phyloP scores from a whole-genome alignment of 2,329 filamentous ascomycete genomes.

The Mycosphaerella arachidis region DNA sequence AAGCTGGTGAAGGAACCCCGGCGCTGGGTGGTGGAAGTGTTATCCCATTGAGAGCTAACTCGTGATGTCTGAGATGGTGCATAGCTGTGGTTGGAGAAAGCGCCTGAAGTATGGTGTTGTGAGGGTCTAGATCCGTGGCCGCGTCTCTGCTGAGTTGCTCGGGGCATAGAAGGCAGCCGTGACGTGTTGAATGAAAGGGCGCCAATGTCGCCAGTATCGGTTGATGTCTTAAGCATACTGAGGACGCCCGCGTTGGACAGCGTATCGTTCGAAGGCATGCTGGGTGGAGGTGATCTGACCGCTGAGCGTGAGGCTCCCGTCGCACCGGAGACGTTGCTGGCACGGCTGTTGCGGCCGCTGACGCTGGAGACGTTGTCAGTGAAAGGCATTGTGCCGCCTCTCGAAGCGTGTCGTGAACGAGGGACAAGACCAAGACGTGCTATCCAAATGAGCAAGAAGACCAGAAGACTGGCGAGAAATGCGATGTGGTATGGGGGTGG shows the following conservation, averaged over 20 bases:
- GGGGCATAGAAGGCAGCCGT: slow-evolving; percentile 37
- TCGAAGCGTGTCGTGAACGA: slow-evolving; percentile 23
- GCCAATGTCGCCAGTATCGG: slow-evolving; percentile 45
- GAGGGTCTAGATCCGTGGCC: slow-evolving; percentile 37
- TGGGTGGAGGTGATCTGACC: slow-evolving; percentile 28
- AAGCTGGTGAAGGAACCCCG: slow-evolving; percentile 40
- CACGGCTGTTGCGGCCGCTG: slow-evolving; percentile 45
- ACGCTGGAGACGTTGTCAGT: slow-evolving; percentile 42
- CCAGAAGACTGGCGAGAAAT: slow-evolving; percentile 22
- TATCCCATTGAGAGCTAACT: slow-evolving; percentile 38
- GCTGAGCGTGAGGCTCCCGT: slow-evolving; percentile 26
- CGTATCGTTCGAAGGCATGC: slow-evolving; percentile 30
- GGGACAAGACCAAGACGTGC: slow-evolving; percentile 22
- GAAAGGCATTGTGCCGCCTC: slow-evolving; percentile 42
- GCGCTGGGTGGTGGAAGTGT: slow-evolving; percentile 35
- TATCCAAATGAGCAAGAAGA: slow-evolving; percentile 30
- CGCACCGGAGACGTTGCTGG: slow-evolving; percentile 42
- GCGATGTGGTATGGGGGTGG: slow-evolving; percentile 11
- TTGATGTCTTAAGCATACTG: slow-evolving; percentile 49
- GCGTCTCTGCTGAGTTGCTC: slow-evolving; percentile 34
- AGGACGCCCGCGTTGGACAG: slow-evolving; percentile 40
- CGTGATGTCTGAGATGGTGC: slow-evolving; percentile 40
- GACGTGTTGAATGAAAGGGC: slow-evolving; percentile 37
- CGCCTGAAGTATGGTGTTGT: slow-evolving; percentile 27
- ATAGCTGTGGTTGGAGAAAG: slow-evolving; percentile 31